Evolutionary conservation across 345 rosid species (phyloP).

Genomic region (Eutrema japonicum): DNA sequence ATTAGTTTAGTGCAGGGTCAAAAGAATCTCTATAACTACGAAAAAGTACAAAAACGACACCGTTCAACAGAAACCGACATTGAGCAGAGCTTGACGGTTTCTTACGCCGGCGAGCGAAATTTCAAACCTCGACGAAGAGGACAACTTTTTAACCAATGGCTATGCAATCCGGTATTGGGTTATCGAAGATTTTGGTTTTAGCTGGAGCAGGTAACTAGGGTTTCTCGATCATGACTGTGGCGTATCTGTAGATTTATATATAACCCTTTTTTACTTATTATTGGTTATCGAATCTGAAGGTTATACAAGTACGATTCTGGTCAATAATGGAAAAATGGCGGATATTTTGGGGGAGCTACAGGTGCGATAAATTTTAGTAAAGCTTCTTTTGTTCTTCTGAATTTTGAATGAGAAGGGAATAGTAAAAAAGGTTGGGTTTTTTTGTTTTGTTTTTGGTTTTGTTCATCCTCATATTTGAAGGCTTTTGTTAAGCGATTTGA

Average conservation of each 20-base stretch:
- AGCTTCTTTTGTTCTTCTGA: conserved; percentile 22
- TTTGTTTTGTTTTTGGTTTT: neutral
- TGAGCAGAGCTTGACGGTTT: conserved; percentile 5
- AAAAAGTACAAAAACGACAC: conserved; percentile 2
- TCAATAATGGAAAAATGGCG: conserved; percentile 83
- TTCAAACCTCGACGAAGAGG: conserved; percentile 30
- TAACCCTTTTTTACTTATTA: neutral
- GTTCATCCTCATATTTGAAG: conserved; percentile 41
- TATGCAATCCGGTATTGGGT: conserved; percentile 75
- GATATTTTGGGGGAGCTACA: conserved; percentile 77
- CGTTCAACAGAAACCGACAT: neutral
- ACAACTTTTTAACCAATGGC: conserved; percentile 56
- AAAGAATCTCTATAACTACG: neutral
- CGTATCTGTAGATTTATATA: neutral
- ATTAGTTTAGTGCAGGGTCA: conserved; percentile 20
- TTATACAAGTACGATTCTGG: conserved; percentile 72
- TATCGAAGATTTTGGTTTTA: conserved; percentile 68
- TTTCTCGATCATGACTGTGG: conserved; percentile 17
- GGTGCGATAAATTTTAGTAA: conserved; percentile 47
- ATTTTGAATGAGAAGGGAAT: conserved; percentile 1
- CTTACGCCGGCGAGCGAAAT: conserved; percentile 33
- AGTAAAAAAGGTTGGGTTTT: neutral
- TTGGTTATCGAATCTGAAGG: conserved; percentile 49
- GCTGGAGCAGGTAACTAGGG: conserved; percentile 73
- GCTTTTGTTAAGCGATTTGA: conserved; percentile 60